A percentile compares a stretch with the other conserved stretches of the same genome.
Evolutionary conservation across 768 basidiomycete genomes (phyloP).

Genomic region (Phylloporus rhodoxanthus): DNA sequence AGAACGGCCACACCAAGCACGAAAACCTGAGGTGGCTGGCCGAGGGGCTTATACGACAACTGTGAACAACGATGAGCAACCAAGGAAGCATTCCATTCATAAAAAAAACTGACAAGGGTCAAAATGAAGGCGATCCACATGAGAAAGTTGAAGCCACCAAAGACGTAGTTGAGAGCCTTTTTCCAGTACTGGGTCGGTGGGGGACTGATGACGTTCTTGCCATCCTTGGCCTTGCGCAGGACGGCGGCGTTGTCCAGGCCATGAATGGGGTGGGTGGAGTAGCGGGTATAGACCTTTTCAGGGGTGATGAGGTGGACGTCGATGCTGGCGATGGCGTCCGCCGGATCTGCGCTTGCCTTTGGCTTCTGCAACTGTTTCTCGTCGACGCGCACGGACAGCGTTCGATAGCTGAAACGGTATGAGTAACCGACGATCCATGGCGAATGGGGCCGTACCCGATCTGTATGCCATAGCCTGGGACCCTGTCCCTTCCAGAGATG

Average conservation of each 20-base stretch:
- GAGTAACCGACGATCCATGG: not conserved
- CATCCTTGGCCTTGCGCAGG: constrained; percentile 32
- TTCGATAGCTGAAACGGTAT: constrained; percentile 32
- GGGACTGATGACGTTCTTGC: constrained; percentile 46
- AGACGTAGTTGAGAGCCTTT: constrained; percentile 48
- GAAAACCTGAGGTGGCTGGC: constrained; percentile 36
- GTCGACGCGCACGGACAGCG: constrained; percentile 42
- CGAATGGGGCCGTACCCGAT: constrained; percentile 16
- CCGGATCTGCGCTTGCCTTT: constrained; percentile 27
- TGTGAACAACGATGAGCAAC: constrained; percentile 12
- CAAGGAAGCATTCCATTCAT: constrained; percentile 11
- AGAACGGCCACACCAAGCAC: constrained; percentile 52
- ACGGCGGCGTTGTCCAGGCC: constrained; percentile 45
- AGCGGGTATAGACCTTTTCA: constrained; percentile 40
- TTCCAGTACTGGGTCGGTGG: constrained; percentile 43
- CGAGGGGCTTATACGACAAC: constrained; percentile 50
- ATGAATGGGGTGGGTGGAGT: constrained; percentile 36
- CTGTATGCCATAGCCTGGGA: constrained; percentile 29
- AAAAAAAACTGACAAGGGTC: constrained; percentile 32
- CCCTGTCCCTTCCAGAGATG: constrained; percentile 7
- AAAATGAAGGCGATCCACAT: constrained; percentile 52
- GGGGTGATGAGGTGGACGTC: constrained; percentile 42
- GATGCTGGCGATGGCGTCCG: constrained; percentile 38
- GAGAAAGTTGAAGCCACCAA: constrained; percentile 54
- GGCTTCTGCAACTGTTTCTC: constrained; percentile 20